phyloP scores from a whole-genome alignment of 345 rosid genomes.

The Heritiera fomes region DNA sequence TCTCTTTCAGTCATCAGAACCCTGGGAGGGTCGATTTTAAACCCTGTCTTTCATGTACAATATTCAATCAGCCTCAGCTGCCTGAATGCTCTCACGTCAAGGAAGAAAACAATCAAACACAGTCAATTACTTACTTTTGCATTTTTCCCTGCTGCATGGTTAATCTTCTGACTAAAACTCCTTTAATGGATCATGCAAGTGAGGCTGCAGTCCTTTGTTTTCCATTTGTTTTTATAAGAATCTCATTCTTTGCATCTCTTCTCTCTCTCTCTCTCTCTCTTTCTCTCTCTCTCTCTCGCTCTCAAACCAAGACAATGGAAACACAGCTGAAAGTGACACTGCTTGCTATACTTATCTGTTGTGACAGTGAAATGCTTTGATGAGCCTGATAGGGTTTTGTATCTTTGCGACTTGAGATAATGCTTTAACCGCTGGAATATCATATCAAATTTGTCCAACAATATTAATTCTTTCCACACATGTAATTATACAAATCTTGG shows the following conservation, averaged over 20 bases:
- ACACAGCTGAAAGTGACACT: conserved; percentile 40
- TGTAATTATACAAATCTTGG: neutral
- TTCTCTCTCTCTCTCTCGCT: neutral
- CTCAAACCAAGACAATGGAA: conserved; percentile 21
- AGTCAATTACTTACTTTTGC: neutral
- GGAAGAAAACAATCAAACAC: neutral
- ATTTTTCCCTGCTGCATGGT: conserved; percentile 16
- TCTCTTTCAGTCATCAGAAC: neutral
- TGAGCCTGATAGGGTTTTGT: conserved; percentile 21
- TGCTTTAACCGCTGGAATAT: conserved; percentile 32
- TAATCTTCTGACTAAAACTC: neutral
- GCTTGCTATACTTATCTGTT: conserved; percentile 21
- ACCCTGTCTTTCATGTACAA: neutral
- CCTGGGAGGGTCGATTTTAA: neutral
- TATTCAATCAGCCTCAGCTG: neutral
- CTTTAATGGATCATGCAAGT: neutral
- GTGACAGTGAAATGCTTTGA: conserved; percentile 31
- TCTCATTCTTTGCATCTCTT: too few relatives aligned
- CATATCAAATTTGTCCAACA: conserved; percentile 6
- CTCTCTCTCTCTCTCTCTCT: neutral
- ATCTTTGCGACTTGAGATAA: conserved; percentile 24
- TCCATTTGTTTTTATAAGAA: neutral
- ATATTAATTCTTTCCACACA: neutral
- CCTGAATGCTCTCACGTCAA: conserved; percentile 25
- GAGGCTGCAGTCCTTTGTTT: neutral